A percentile compares a stretch with the other conserved stretches of the same genome.
Conservation (phyloP, 139 green algal genomes). For the Chlorella sp. region DNA sequence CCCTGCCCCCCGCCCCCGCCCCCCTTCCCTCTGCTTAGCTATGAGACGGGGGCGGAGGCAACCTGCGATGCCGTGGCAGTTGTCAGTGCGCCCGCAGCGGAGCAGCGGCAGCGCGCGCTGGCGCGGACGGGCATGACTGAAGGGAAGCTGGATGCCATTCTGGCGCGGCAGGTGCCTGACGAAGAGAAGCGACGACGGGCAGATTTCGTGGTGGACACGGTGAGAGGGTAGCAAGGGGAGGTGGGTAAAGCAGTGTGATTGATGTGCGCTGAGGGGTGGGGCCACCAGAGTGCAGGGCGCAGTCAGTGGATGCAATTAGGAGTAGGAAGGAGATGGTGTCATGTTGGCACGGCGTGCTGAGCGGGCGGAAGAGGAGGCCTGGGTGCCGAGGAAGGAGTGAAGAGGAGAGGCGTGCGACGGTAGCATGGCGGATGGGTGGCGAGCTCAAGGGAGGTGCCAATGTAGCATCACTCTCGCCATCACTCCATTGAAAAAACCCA, state of each 20-base stretch:
- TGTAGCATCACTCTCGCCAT: too few relatives aligned
- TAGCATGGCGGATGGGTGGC: too few relatives aligned
- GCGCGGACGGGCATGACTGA: conserved; percentile 77
- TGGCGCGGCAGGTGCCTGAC: conserved; percentile 79
- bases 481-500: too few relatives aligned
- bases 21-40: conserved; percentile 31
- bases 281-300: neutral
- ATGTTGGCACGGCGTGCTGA: too few relatives aligned
- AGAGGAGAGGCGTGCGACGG: too few relatives aligned
- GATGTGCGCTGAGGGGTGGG: too few relatives aligned
- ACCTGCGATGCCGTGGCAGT: conserved; percentile 75
- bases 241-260: neutral
- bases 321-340: too few relatives aligned
- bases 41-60: conserved; percentile 68
- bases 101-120: conserved; percentile 80
- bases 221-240: neutral
- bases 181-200: conserved; percentile 74
- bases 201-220: conserved; percentile 82
- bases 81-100: conserved; percentile 60
- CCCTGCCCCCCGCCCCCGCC: too few relatives aligned
- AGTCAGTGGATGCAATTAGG: neutral
- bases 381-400: too few relatives aligned
- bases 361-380: too few relatives aligned
- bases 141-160: conserved; percentile 78
- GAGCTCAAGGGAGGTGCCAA: too few relatives aligned